Evolutionary conservation across 805 yeast species (phyloP), one percentile per base, ranked within the genome.

Genomic region (Lipomyces yamanashiensis): DNA sequence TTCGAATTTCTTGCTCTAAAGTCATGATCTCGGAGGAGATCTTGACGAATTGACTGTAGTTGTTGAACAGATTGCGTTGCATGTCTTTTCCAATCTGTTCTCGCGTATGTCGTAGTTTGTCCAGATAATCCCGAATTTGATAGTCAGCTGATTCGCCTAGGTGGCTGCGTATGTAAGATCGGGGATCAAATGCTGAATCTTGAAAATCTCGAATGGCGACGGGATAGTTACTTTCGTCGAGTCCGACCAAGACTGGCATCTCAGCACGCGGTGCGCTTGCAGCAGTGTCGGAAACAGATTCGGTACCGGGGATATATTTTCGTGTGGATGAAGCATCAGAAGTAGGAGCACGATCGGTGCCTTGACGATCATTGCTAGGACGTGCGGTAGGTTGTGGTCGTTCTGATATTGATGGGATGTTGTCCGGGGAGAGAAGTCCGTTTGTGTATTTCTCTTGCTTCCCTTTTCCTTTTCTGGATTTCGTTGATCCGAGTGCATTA

Each of bases 21-120:
- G 67, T 66, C 41, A 45, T 34, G 15, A 66, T 63, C 52, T 66
- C 69, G 7, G 63, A 47, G n/a, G 69, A 63, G 13, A 66, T 66
- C 44, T 59, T 44, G 23, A 66, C 67, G 41, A 66, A 66, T 39
- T 66, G 69, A 17, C 56, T 44, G 54, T 66, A 66, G 49, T 51
- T 66, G 57, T 60, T 63, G 36, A 66, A 66, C 54, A 66, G 44
- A 45, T 59, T 66, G 33, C 60, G 50, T 40, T 66, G 64, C 67
- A 64, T 66, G 51, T 66, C 69, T 52, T 63, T 63, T 10, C 57
- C 53, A 28, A 66, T 39, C 54, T 44, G 64, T 15, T 59, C 62
- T 33, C 54, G 44, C 9, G 69, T 66, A 17, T n/a, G 40, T 28
- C 58, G 51, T 13, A 66, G 59, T 37, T 59, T 59, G 7, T 59